Percentiles rank a stretch among this genome's conserved stretches.
Evolutionary conservation across 345 rosid genomes (phyloP).

Genomic region (Eucalyptus erythrocorys): DNA sequence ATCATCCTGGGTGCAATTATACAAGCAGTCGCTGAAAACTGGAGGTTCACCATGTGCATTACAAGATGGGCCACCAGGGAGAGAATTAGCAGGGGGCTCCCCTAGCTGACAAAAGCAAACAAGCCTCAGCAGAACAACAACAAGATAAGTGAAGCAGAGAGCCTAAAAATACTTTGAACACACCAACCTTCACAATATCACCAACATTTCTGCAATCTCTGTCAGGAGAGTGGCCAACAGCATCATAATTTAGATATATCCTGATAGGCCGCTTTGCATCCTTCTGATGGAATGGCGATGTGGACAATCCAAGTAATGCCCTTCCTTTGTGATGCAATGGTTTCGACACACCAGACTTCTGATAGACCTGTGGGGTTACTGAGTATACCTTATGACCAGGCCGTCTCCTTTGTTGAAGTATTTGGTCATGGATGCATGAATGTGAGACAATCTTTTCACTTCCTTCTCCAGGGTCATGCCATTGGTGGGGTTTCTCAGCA

Average conservation of each 20-base stretch:
- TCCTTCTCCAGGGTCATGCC: slow-evolving; percentile 28
- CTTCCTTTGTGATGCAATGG: slow-evolving; percentile 52
- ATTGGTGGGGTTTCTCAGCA: slow-evolving; percentile 14
- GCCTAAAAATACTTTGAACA: neutral
- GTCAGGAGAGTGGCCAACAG: slow-evolving; percentile 90
- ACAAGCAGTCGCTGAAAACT: slow-evolving; percentile 90
- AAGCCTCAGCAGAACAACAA: neutral
- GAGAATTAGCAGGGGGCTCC: slow-evolving; percentile 60
- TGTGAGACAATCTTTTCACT: slow-evolving; percentile 42
- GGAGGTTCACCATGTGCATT: slow-evolving; percentile 73
- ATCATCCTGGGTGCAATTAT: slow-evolving; percentile 90
- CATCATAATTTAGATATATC: slow-evolving; percentile 93
- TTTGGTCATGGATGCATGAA: slow-evolving; percentile 94
- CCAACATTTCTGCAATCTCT: slow-evolving; percentile 86
- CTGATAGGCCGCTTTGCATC: slow-evolving; percentile 81
- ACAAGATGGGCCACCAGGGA: slow-evolving; percentile 55
- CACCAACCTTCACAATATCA: slow-evolving; percentile 77
- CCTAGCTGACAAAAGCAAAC: slow-evolving; percentile 51
- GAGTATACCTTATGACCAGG: slow-evolving; percentile 80
- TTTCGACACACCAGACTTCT: slow-evolving; percentile 23
- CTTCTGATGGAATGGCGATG: slow-evolving; percentile 8
- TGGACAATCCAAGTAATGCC: slow-evolving; percentile 52
- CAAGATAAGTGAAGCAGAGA: neutral
- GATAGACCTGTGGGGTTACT: slow-evolving; percentile 84
- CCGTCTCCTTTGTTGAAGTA: slow-evolving; percentile 74